Percentiles rank a stretch among this genome's conserved stretches.
Evolutionary conservation across 2,329 filamentous ascomycete species (phyloP).

Genomic region (Mycosphaerelloides madeirae): DNA sequence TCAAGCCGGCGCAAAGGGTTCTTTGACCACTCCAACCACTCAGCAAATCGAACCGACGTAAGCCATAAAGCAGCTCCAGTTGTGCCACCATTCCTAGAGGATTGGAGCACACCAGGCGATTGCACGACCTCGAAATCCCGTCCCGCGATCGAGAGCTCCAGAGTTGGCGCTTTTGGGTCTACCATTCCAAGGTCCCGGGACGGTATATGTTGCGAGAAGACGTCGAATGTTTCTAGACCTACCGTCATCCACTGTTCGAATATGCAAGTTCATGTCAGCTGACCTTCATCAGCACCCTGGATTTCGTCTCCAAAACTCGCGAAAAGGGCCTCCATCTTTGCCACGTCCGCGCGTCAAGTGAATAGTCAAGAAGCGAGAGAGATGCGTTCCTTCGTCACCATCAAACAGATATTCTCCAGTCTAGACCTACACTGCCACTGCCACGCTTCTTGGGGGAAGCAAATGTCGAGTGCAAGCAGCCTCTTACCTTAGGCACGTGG

Average conservation of each 20-base stretch:
- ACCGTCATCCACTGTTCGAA: constrained; percentile 10
- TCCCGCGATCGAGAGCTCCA: constrained; percentile 55
- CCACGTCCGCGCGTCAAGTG: no score
- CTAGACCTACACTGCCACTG: no score
- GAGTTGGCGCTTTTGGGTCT: constrained; percentile 59
- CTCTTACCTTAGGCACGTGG: no score
- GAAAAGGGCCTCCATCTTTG: constrained; percentile 13
- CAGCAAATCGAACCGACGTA: constrained; percentile 75
- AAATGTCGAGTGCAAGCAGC: no score
- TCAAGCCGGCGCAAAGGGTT: constrained; percentile 59
- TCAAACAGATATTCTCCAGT: not conserved
- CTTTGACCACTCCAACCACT: constrained; percentile 63
- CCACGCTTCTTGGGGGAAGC: no score
- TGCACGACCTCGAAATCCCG: constrained; percentile 74
- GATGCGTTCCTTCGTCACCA: not conserved
- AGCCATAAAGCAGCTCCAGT: constrained; percentile 85
- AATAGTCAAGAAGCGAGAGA: no score
- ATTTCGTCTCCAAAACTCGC: constrained; percentile 16
- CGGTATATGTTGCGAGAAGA: constrained; percentile 73
- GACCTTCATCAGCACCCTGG: constrained; percentile 22
- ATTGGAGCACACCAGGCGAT: constrained; percentile 76
- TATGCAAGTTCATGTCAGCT: constrained; percentile 1
- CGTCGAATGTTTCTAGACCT: constrained; percentile 71
- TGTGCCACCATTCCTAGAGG: constrained; percentile 66
- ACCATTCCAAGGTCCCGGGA: constrained; percentile 81